Conservation (phyloP, 1,284 basidiomycete genomes). For the Boletus mariae region DNA sequence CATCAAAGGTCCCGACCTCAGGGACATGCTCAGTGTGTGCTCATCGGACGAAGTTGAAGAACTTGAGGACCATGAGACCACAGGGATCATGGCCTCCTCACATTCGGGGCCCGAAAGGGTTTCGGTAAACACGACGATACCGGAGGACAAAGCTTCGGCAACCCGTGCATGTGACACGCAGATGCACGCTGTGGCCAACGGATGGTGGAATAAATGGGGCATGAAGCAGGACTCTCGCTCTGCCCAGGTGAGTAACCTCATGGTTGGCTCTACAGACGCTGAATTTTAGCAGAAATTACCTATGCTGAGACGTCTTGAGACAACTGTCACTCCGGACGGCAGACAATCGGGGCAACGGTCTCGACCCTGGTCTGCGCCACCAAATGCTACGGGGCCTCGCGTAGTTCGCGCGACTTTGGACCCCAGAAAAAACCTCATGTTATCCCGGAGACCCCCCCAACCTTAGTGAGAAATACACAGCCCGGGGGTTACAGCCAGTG, state of each 20-base stretch:
- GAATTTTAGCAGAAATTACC: constrained; percentile 30
- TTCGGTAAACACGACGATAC: constrained; percentile 1
- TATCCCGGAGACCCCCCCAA: constrained; percentile 7
- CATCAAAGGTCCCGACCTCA: constrained; percentile 44
- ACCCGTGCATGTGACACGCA: constrained; percentile 30
- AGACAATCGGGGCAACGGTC: constrained; percentile 27
- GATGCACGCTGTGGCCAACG: constrained; percentile 47
- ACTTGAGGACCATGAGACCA: constrained; percentile 23
- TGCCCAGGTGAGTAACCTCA: constrained; percentile 22
- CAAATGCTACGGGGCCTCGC: constrained; percentile 15
- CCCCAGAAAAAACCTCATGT: constrained; percentile 14
- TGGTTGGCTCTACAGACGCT: constrained; percentile 12
- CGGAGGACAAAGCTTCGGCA: constrained; percentile 24
- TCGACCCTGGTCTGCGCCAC: constrained; percentile 26
- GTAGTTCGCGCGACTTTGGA: constrained; percentile 13
- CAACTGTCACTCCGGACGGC: constrained; percentile 46
- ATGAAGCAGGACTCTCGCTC: constrained; percentile 22
- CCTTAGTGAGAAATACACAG: constrained; percentile 10
- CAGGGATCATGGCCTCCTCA: neutral
- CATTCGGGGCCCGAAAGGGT: neutral
- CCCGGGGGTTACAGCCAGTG: constrained; percentile 7
- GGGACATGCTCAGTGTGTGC: constrained; percentile 42
- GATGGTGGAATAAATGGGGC: constrained; percentile 60
- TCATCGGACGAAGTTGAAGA: constrained; percentile 50
- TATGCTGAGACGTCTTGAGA: constrained; percentile 41